These are phyloP conservation scores for Sporisorium exsertum DNA, from an alignment of 1,284 basidiomycete genomes.

Conservation along the genomic window DNA sequence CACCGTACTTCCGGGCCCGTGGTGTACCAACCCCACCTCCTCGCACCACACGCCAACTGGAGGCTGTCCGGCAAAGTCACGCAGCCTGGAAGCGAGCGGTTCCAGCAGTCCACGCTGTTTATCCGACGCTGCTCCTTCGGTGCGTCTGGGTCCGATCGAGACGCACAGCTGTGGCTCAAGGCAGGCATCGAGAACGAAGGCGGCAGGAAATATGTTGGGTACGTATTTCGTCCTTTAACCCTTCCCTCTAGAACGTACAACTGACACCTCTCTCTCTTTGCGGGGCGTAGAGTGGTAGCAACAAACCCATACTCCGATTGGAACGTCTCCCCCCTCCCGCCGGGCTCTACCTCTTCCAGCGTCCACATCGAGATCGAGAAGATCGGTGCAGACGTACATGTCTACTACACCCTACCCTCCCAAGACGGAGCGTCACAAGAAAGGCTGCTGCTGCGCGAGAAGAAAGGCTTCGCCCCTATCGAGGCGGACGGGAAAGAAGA, in stretches of 20 bases:
- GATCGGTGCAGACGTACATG: constrained; percentile 25
- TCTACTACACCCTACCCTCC: constrained; percentile 29
- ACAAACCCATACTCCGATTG: constrained; percentile 42
- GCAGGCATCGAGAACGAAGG: constrained; percentile 38
- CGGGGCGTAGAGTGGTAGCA: constrained; percentile 14
- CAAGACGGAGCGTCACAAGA: neutral
- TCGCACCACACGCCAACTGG: constrained; percentile 1
- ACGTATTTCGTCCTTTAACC: too few species aligned
- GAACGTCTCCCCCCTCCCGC: constrained; percentile 29
- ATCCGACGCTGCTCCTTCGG: constrained; percentile 2
- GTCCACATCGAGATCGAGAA: constrained; percentile 41
- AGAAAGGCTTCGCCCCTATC: constrained; percentile 27
- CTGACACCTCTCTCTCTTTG: too few species aligned
- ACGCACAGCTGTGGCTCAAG: constrained; percentile 36
- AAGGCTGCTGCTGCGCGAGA: constrained; percentile 29
- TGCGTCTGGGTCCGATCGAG: constrained; percentile 1
- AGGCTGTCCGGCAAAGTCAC: constrained; percentile 15
- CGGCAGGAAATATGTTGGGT: constrained; percentile 31
- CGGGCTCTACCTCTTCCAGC: neutral
- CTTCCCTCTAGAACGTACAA: too few species aligned
- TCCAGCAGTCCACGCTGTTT: constrained; percentile 45
- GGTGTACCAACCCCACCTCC: constrained; percentile 6
- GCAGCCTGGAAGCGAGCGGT: constrained; percentile 28
- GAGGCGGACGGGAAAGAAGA: constrained; percentile 3
- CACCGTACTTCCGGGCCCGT: constrained; percentile 33